Conservation (phyloP, 345 rosid genomes). For the Melaleuca alternifolia region DNA sequence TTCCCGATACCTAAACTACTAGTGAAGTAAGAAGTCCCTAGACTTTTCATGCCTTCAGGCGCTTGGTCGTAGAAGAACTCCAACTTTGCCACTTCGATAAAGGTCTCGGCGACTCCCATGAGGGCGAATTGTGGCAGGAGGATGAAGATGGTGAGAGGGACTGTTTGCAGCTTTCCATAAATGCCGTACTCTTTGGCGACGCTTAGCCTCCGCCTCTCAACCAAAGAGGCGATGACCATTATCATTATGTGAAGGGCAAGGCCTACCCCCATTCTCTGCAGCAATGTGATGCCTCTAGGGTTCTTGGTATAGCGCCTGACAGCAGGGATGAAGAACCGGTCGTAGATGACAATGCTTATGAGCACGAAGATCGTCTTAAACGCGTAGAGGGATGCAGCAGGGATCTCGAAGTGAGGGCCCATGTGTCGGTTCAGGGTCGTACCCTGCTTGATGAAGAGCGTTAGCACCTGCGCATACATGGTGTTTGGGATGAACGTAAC, state of each 20-base stretch:
- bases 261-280: constrained; percentile 76
- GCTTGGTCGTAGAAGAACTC: constrained; percentile 90
- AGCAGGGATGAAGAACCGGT: constrained; percentile 33
- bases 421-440: constrained; percentile 31
- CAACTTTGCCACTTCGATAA: constrained; percentile 57
- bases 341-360: constrained; percentile 39
- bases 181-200: constrained; percentile 27
- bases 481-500: constrained; percentile 48
- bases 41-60: constrained; percentile 68
- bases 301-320: constrained; percentile 33
- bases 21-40: constrained; percentile 56
- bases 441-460: constrained; percentile 67
- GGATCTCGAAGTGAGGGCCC: constrained; percentile 46
- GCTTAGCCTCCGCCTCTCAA: constrained; percentile 48
- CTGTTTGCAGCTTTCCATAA: constrained; percentile 8
- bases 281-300: constrained; percentile 73
- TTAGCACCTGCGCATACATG: constrained; percentile 23
- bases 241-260: constrained; percentile 29
- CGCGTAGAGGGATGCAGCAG: constrained; percentile 54
- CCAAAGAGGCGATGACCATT: constrained; percentile 39
- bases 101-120: constrained; percentile 60
- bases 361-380: constrained; percentile 67
- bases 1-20: constrained; percentile 53
- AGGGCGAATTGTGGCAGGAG: constrained; percentile 66
- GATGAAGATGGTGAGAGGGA: constrained; percentile 49